Evolutionary conservation across 2,329 filamentous ascomycete genomes (phyloP).

Genomic region (Westerdykella aurantiaca): DNA sequence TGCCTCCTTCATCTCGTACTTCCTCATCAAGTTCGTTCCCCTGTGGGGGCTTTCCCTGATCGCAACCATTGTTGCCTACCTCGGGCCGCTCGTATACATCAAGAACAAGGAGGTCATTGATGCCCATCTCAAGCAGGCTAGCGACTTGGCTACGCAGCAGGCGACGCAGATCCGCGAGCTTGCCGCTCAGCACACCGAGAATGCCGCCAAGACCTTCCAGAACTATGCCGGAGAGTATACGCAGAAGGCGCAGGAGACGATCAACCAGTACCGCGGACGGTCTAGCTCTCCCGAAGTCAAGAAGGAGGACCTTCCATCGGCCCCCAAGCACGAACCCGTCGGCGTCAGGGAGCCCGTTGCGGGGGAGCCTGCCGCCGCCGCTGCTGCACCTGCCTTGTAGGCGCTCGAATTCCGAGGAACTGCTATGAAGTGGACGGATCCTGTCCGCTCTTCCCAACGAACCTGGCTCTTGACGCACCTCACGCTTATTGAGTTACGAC

Average conservation of each 20-base stretch:
- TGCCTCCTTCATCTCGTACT: slow-evolving; percentile 56
- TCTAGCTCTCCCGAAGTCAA: slow-evolving; percentile 35
- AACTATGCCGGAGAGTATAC: slow-evolving; percentile 57
- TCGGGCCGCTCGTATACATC: slow-evolving; percentile 58
- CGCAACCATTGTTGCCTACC: slow-evolving; percentile 51
- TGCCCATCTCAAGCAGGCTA: slow-evolving; percentile 51
- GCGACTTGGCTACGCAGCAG: slow-evolving; percentile 52
- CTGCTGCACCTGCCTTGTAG: slow-evolving; percentile 27
- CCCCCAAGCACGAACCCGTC: slow-evolving; percentile 21
- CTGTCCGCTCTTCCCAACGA: too few species aligned
- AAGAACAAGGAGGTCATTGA: slow-evolving; percentile 62
- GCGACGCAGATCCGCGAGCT: slow-evolving; percentile 55
- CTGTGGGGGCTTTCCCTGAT: slow-evolving; percentile 59
- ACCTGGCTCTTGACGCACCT: too few species aligned
- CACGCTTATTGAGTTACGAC: too few species aligned
- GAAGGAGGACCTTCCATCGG: slow-evolving; percentile 28
- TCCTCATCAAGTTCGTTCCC: slow-evolving; percentile 61
- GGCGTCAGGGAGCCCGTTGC: slow-evolving; percentile 9
- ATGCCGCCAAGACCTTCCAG: slow-evolving; percentile 53
- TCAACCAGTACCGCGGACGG: slow-evolving; percentile 36
- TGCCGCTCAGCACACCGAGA: slow-evolving; percentile 55
- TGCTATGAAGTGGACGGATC: too few species aligned
- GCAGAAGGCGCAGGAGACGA: slow-evolving; percentile 52
- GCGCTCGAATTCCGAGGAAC: not conserved
- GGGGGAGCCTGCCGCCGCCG: slow-evolving; percentile 13